A percentile compares a stretch with the other conserved stretches of the same genome.
Conservation (phyloP, 352 stramenopile species). For the Blastocystis sp. region DNA sequence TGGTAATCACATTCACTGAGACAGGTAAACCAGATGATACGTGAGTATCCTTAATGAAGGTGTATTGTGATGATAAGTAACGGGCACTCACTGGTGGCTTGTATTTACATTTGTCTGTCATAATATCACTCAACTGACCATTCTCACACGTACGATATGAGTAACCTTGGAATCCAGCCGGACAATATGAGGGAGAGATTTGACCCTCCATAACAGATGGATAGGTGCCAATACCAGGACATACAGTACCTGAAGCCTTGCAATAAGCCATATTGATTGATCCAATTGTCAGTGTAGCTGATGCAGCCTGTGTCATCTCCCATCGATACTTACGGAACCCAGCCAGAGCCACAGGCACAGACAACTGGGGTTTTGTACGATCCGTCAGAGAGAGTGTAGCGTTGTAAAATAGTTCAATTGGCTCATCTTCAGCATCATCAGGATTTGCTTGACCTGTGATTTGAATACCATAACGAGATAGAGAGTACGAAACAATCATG, state of each 20-base stretch:
- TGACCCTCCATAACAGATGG: slow-evolving; percentile 28
- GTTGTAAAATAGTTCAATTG: background rate
- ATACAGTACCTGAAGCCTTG: background rate
- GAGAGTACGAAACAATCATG: background rate
- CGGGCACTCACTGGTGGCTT: background rate
- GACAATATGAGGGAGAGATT: background rate
- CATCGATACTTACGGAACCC: background rate
- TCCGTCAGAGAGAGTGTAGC: background rate
- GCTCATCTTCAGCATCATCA: background rate
- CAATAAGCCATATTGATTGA: background rate
- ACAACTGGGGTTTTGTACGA: background rate
- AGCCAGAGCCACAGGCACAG: slow-evolving; percentile 2
- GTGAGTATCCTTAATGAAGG: background rate
- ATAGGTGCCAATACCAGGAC: slow-evolving; percentile 21
- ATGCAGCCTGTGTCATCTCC: background rate
- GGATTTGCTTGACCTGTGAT: background rate
- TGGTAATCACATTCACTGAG: slow-evolving; percentile 8
- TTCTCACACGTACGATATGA: slow-evolving; percentile 10
- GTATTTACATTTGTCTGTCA: background rate
- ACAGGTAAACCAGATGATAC: background rate
- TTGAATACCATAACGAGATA: background rate
- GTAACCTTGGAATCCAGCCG: slow-evolving; percentile 26
- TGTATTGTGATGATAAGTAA: background rate
- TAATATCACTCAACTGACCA: slow-evolving; percentile 5
- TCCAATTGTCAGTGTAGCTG: background rate